Percentiles rank a stretch among this genome's conserved stretches.
Evolutionary conservation across 2,329 filamentous ascomycete genomes (phyloP).

Genomic region (Simplicillium aogashimaense): DNA sequence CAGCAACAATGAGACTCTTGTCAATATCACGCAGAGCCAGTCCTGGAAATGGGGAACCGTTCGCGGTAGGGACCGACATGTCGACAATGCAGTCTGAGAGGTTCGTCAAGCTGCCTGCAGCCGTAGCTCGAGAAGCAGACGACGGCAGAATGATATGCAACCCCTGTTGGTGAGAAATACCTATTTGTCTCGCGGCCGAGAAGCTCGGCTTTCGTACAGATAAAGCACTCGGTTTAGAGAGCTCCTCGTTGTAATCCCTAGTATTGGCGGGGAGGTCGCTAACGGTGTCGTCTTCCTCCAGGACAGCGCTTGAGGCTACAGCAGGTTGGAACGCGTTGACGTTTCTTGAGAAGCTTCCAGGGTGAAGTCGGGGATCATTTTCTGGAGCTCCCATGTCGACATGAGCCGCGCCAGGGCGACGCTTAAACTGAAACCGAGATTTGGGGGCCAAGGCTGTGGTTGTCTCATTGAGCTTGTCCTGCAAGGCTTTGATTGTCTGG

Average conservation of each 20-base stretch:
- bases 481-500: slow-evolving; percentile 69
- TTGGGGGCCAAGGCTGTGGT: slow-evolving; percentile 61
- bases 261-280: slow-evolving; percentile 2
- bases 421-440: slow-evolving; percentile 74
- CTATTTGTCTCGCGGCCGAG: slow-evolving; percentile 48
- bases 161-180: slow-evolving; percentile 56
- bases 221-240: slow-evolving; percentile 27
- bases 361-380: slow-evolving; percentile 31
- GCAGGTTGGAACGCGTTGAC: slow-evolving; percentile 8
- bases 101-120: slow-evolving; percentile 63
- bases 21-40: slow-evolving; percentile 57
- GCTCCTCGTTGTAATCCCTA: slow-evolving; percentile 47
- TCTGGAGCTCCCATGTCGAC: slow-evolving; percentile 32
- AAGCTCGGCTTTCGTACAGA: slow-evolving; percentile 52
- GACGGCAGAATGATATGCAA: slow-evolving; percentile 69
- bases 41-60: slow-evolving; percentile 58
- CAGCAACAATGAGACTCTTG: slow-evolving; percentile 65
- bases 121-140: slow-evolving; percentile 59
- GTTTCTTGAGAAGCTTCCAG: slow-evolving; percentile 21
- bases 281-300: slow-evolving; percentile 13
- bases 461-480: slow-evolving; percentile 66
- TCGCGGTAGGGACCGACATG: slow-evolving; percentile 55
- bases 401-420: slow-evolving; percentile 16
- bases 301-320: slow-evolving; percentile 2
- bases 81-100: slow-evolving; percentile 67